phyloP scores from a whole-genome alignment of 2,329 filamentous ascomycete genomes.

The Penicillium griseofulvum region DNA sequence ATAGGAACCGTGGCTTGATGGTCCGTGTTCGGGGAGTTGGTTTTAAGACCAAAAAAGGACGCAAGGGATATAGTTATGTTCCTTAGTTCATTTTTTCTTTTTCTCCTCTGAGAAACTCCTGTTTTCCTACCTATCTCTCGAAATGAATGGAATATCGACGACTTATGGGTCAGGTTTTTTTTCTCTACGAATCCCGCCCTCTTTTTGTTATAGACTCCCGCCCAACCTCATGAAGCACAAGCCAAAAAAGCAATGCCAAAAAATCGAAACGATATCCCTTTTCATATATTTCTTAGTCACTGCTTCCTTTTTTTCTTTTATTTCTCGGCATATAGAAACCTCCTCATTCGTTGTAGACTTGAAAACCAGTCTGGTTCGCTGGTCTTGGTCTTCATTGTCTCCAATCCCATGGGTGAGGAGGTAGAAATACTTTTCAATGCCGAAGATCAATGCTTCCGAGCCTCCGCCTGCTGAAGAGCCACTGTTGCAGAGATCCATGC shows the following conservation, averaged over 20 bases:
- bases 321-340: slow-evolving; percentile 46
- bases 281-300: background rate
- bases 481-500: slow-evolving; percentile 56
- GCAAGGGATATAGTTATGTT: slow-evolving; percentile 18
- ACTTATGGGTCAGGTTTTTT: slow-evolving; percentile 24
- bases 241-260: slow-evolving; percentile 12
- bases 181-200: slow-evolving; percentile 14
- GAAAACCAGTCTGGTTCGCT: slow-evolving; percentile 22
- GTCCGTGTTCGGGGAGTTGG: slow-evolving; percentile 26
- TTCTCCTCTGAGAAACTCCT: slow-evolving; percentile 20
- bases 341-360: slow-evolving; percentile 39
- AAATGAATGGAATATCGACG: slow-evolving; percentile 30
- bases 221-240: slow-evolving; percentile 14
- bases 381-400: slow-evolving; percentile 24
- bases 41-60: slow-evolving; percentile 20
- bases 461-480: slow-evolving; percentile 62
- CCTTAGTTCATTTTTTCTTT: slow-evolving; percentile 20
- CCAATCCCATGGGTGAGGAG: slow-evolving; percentile 42
- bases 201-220: slow-evolving; percentile 17
- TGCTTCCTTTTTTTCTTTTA: background rate
- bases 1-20: slow-evolving; percentile 27
- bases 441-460: slow-evolving; percentile 32
- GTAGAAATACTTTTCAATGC: slow-evolving; percentile 40
- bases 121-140: slow-evolving; percentile 30
- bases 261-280: slow-evolving; percentile 13